phyloP scores from a whole-genome alignment of 2,329 filamentous ascomycete genomes.

The Alternaria dauci region DNA sequence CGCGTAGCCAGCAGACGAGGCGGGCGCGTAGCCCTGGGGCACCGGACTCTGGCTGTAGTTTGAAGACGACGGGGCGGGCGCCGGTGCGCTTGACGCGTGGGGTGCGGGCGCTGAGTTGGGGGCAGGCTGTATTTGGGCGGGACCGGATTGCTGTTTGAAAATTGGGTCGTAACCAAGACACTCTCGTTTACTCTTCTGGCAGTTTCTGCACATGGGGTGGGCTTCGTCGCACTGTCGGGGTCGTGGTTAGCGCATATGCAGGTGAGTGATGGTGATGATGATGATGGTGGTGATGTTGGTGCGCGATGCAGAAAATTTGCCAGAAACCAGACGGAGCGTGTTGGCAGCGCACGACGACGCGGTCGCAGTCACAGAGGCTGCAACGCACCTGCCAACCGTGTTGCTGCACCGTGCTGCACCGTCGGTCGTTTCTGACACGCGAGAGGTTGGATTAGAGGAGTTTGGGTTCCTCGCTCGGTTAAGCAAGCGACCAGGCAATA shows the following conservation, averaged over 20 bases:
- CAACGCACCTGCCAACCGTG: neutral
- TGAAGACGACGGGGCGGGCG: conserved; percentile 44
- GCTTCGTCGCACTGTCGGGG: conserved; percentile 86
- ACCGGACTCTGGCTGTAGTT: conserved; percentile 50
- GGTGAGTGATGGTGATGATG: conserved; percentile 3
- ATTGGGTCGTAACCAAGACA: conserved; percentile 88
- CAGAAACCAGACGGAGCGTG: neutral
- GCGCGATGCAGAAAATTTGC: conserved; percentile 5
- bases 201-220: conserved; percentile 90
- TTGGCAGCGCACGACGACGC: neutral
- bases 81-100: conserved; percentile 41
- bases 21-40: conserved; percentile 55
- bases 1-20: conserved; percentile 54
- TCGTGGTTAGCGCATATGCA: conserved; percentile 37
- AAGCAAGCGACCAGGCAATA: conserved; percentile 30
- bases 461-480: conserved; percentile 50
- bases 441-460: conserved; percentile 23
- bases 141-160: conserved; percentile 77
- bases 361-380: neutral
- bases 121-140: conserved; percentile 75
- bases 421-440: conserved; percentile 6
- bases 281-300: conserved; percentile 2
- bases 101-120: conserved; percentile 59
- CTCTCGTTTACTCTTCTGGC: conserved; percentile 87
- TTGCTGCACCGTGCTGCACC: conserved; percentile 1